Base-by-base conservation (phyloP, 306 rosid species). In the Corylus avellana region DNA sequence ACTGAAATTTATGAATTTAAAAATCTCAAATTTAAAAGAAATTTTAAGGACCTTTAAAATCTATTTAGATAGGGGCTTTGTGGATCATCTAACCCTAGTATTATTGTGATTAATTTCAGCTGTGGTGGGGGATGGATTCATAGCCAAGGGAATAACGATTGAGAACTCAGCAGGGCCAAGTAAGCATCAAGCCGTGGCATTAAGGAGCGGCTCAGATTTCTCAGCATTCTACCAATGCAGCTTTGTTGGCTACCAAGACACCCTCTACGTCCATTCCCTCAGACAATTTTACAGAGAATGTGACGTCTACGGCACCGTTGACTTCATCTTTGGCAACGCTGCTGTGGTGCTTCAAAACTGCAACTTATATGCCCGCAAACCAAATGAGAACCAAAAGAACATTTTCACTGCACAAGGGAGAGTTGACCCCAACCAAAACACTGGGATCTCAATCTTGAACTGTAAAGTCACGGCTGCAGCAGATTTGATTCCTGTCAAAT, bases 151-250 rank as follows among this genome's bases (percentile, higher is more conserved):
- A 1, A 84, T 94, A 75, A 92, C 97, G 44, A 69, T 94, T 32
- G 98, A 94, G 76, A 94, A 94, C 84, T 77, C 82, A 0, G 98
- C 98, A 0, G 98, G 98, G 10, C 87, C 98, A 0, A 87, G 89
- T 80, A 94, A 92, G 57, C 97, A 92, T 90, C 98, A 94, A 81
- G 98, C 98, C 0, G 97, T 94, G 54, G 97, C 98, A 47, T 25
- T 94, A 0, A 80, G 98, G 8, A 86, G 88, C 18, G 88, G 97
- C 1, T 81, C 98, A 0, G 97, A 95, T 77, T 44, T 95, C 27
- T 95, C 97, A 0, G 92, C 88, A 11, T 95, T 95, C 84, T 95
- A 88, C 75, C 61, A 81, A 13, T 95, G 97, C 85, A 95, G 97
- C 86, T 94, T 94, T 17, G 89, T 94, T 0, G 97, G 87, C 1